Evolutionary conservation across 202 grass and related monocot species (phyloP).

Genomic region (Schoenoplectus triqueter): DNA sequence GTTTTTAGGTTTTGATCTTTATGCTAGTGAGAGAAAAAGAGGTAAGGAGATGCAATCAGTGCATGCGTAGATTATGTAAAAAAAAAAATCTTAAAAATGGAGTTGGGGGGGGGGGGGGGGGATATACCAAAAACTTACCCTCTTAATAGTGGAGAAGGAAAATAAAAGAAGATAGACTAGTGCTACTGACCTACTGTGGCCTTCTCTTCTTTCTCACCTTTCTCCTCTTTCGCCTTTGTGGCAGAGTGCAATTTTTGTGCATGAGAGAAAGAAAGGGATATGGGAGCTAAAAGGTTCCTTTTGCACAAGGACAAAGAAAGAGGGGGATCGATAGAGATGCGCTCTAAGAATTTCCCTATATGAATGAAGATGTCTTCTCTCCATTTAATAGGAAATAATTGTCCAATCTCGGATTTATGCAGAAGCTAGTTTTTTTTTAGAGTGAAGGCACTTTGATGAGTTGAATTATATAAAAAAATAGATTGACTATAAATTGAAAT

Average conservation of each 20-base stretch:
- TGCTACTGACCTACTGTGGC: slow-evolving; percentile 4
- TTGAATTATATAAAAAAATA: too few relatives aligned
- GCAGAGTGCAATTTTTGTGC: slow-evolving; percentile 26
- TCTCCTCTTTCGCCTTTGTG: background rate
- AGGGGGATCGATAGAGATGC: too few relatives aligned
- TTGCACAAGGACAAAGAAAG: too few relatives aligned
- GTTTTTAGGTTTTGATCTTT: slow-evolving; percentile 11
- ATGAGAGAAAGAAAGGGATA: slow-evolving; percentile 16
- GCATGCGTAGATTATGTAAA: slow-evolving; percentile 14
- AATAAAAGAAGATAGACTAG: slow-evolving; percentile 32
- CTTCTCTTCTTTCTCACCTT: background rate
- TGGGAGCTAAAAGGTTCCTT: background rate
- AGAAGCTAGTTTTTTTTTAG: too few relatives aligned
- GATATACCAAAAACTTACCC: slow-evolving; percentile 38
- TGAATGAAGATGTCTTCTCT: too few relatives aligned
- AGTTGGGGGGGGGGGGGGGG: slow-evolving; percentile 9
- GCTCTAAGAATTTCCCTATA: too few relatives aligned
- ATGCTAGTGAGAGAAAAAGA: slow-evolving; percentile 10
- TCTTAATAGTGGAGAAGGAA: slow-evolving; percentile 33
- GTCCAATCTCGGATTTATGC: too few relatives aligned
- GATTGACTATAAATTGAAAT: too few relatives aligned
- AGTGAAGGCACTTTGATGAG: too few relatives aligned
- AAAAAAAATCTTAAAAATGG: slow-evolving; percentile 31
- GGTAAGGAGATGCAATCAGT: slow-evolving; percentile 24
- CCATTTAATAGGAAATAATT: too few relatives aligned